A percentile compares a stretch with the other conserved stretches of the same genome.
Conservation (phyloP, 2,329 filamentous ascomycete species). For the Colletotrichum kahawae region DNA sequence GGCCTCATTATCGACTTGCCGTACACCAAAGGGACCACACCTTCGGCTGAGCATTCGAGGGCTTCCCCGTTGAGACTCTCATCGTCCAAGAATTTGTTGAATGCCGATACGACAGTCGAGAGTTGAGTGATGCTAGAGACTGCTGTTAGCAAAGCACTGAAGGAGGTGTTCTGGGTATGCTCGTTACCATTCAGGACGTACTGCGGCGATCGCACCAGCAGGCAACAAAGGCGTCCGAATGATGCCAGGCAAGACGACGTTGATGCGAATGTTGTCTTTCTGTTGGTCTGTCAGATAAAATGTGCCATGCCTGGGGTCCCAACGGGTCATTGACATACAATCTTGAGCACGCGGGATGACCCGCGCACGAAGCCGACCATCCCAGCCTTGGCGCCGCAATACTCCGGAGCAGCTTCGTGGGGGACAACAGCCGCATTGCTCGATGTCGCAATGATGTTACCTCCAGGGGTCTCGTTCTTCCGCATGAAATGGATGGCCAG, state of each 20-base stretch:
- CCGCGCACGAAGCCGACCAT: constrained; percentile 46
- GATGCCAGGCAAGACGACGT: neutral
- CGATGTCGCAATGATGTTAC: constrained; percentile 48
- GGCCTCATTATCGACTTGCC: constrained; percentile 45
- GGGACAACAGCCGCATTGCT: constrained; percentile 49
- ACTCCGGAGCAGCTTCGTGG: constrained; percentile 49
- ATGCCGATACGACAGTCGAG: constrained; percentile 48
- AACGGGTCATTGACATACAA: neutral
- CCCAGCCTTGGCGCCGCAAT: constrained; percentile 56
- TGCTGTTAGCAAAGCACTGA: neutral
- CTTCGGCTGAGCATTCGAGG: constrained; percentile 48
- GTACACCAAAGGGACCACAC: constrained; percentile 31
- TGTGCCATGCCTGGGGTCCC: neutral
- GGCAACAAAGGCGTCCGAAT: neutral
- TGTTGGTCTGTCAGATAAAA: neutral
- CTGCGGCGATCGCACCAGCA: neutral
- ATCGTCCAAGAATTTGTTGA: constrained; percentile 50
- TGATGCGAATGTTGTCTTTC: neutral
- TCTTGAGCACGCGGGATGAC: constrained; percentile 40
- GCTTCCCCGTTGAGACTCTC: constrained; percentile 43
- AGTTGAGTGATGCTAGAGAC: constrained; percentile 40
- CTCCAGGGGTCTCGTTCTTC: constrained; percentile 47
- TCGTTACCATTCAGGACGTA: neutral
- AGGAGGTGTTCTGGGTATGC: neutral
- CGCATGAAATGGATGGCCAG: constrained; percentile 60